A percentile compares a stretch with the other conserved stretches of the same genome.
phyloP scores from a whole-genome alignment of 164 flowering plant species.

The Houttuynia cordata region DNA sequence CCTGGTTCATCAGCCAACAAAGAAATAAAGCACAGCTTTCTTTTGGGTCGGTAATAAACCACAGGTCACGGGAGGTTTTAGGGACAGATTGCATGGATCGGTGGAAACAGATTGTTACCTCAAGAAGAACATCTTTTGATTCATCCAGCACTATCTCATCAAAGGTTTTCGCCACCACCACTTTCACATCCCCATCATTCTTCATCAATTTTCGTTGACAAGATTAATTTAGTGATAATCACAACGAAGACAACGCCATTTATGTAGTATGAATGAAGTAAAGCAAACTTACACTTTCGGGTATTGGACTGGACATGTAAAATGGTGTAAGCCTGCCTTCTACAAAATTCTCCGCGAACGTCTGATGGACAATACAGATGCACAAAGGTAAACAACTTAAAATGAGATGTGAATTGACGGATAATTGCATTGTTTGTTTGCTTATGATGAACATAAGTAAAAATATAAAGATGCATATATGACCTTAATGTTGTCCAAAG shows the following conservation, averaged over 20 bases:
- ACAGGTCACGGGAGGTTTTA: too few relatives aligned
- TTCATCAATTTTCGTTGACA: slow-evolving; percentile 16
- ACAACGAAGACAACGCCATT: neutral
- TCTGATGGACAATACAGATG: slow-evolving; percentile 18
- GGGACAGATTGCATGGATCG: too few relatives aligned
- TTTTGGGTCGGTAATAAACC: too few relatives aligned
- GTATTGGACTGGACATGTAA: slow-evolving; percentile 88
- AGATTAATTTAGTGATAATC: neutral
- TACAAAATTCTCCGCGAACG: slow-evolving; percentile 60
- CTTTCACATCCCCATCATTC: slow-evolving; percentile 87
- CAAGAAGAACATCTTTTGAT: slow-evolving; percentile 97
- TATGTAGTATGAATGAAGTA: too few relatives aligned
- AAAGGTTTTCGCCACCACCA: slow-evolving; percentile 82
- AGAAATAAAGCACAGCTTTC: slow-evolving; percentile 3
- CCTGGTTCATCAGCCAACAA: slow-evolving; percentile 26
- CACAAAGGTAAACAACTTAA: too few relatives aligned
- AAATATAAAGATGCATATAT: neutral
- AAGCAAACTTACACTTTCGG: slow-evolving; percentile 51
- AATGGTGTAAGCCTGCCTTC: slow-evolving; percentile 83
- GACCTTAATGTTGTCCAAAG: slow-evolving; percentile 65
- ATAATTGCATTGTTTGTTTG: too few relatives aligned
- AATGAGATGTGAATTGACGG: too few relatives aligned
- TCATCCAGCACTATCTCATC: slow-evolving; percentile 92
- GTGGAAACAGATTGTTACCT: slow-evolving; percentile 49
- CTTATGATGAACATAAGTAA: too few relatives aligned